A percentile compares a stretch with the other conserved stretches of the same genome.
Conservation (phyloP, 345 rosid genomes). For the Salix udensis region DNA sequence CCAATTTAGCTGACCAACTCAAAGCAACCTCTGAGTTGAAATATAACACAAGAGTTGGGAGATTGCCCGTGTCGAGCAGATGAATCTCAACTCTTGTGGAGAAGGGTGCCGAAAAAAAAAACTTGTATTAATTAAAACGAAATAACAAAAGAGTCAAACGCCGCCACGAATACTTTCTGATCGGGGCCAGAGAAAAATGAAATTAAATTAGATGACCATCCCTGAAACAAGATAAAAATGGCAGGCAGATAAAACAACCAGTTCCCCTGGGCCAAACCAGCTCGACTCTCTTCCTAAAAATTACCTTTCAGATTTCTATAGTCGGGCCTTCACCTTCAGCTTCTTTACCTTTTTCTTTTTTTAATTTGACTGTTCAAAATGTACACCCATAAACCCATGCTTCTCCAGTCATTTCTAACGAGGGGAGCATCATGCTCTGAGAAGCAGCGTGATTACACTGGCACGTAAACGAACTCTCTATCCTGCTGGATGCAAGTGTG, state of each 20-base stretch:
- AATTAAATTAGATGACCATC: background rate
- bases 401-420: background rate
- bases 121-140: background rate
- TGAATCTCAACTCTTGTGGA: background rate
- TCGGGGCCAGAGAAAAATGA: background rate
- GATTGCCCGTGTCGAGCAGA: background rate
- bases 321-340: background rate
- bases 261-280: background rate
- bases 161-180: background rate
- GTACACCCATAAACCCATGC: conserved; percentile 9
- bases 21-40: no score
- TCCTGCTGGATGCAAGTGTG: conserved; percentile 3
- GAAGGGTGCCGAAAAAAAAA: background rate
- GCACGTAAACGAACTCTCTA: conserved; percentile 3
- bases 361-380: background rate
- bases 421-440: background rate
- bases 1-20: no score
- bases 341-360: background rate
- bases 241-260: background rate
- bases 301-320: conserved; percentile 1
- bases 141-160: background rate
- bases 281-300: background rate
- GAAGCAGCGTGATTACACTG: background rate
- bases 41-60: no score
- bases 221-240: background rate